phyloP scores from a whole-genome alignment of 148 eudicot species.

The Bassia scoparia region DNA sequence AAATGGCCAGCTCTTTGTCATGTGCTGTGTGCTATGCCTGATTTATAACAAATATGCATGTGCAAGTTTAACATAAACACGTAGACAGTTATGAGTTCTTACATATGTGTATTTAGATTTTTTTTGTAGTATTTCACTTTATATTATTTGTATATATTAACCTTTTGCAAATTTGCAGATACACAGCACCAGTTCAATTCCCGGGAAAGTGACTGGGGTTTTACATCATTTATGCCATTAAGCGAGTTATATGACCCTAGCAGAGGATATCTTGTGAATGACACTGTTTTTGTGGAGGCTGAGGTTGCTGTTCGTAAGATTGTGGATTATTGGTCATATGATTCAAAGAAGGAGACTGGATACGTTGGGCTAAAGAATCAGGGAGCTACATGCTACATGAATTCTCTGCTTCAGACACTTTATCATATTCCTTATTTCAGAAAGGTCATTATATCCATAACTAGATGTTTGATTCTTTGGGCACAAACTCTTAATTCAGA shows the following conservation, averaged over 20 bases:
- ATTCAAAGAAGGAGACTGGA: slow-evolving; percentile 96
- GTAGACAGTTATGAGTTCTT: too few species aligned
- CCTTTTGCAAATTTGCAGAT: slow-evolving; percentile 43
- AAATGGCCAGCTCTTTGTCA: too few species aligned
- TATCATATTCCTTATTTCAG: slow-evolving; percentile 94
- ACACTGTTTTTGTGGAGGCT: slow-evolving; percentile 74
- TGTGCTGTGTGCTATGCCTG: too few species aligned
- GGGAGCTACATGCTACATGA: slow-evolving; percentile 99
- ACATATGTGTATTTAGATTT: too few species aligned
- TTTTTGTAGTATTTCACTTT: too few species aligned
- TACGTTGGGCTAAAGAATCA: slow-evolving; percentile 96
- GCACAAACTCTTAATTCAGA: too few species aligned
- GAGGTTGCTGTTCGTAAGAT: slow-evolving; percentile 87
- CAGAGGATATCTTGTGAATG: slow-evolving; percentile 79
- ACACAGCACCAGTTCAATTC: slow-evolving; percentile 93
- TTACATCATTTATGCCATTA: slow-evolving; percentile 94
- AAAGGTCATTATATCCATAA: too few species aligned
- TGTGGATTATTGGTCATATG: slow-evolving; percentile 80
- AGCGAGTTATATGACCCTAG: slow-evolving; percentile 81
- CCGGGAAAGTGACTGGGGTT: slow-evolving; percentile 98
- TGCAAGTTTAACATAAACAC: too few species aligned
- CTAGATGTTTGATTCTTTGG: too few species aligned
- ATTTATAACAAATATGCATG: too few species aligned
- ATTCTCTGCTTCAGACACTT: slow-evolving; percentile 85
- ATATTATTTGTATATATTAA: not conserved